Evolutionary conservation across 306 rosid species (phyloP).

Genomic region (Quercus suber): DNA sequence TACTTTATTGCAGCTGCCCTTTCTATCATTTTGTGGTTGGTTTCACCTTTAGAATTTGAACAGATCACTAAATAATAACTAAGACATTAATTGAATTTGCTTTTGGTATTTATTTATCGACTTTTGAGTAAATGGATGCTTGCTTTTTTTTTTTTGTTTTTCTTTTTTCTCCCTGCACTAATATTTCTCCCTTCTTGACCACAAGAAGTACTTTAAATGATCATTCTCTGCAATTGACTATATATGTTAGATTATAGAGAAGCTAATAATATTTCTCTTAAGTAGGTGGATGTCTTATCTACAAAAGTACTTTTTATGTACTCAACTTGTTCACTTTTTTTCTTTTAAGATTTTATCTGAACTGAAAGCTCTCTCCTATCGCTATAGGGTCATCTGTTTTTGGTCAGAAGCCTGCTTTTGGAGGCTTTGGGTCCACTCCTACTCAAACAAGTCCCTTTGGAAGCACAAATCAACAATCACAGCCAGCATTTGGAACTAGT

Average conservation of each 20-base stretch:
- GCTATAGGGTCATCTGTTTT: constrained; percentile 45
- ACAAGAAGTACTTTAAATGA: not conserved
- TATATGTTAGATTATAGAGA: not conserved
- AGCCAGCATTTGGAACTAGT: constrained; percentile 86
- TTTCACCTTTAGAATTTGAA: not conserved
- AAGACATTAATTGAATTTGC: no score
- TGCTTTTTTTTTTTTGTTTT: not conserved
- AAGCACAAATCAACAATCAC: constrained; percentile 67
- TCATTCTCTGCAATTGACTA: not conserved
- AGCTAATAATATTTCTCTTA: not conserved
- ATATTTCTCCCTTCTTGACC: not conserved
- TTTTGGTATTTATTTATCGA: not conserved
- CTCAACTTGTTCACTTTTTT: not conserved
- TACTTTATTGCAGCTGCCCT: not conserved
- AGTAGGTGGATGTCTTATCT: not conserved
- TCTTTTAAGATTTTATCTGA: not conserved
- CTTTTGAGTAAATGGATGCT: not conserved
- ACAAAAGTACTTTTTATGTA: not conserved
- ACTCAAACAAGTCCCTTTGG: constrained; percentile 83
- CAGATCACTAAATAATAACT: no score
- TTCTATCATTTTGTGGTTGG: not conserved
- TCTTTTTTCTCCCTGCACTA: no score
- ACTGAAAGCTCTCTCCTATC: constrained; percentile 6
- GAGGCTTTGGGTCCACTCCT: constrained; percentile 77
- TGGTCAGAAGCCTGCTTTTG: constrained; percentile 87